A percentile compares a stretch with the other conserved stretches of the same genome.
phyloP scores from a whole-genome alignment of 495 filamentous ascomycete genomes.

The Neurospora cerealis region DNA sequence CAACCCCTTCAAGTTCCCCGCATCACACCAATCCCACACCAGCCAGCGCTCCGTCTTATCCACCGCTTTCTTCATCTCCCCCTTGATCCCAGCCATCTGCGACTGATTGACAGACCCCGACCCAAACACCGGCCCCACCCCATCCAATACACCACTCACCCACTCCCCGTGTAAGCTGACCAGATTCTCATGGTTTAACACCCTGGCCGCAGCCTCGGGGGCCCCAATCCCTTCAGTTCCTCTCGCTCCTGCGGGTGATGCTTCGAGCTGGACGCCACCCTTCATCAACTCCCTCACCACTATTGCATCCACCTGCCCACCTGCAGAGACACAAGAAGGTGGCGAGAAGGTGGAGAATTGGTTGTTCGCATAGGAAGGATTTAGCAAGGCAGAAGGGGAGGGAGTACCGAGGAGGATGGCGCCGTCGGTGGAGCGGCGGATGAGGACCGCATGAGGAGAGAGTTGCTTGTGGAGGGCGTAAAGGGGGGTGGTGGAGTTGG shows the following conservation, averaged over 20 bases:
- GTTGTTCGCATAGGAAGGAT: neutral
- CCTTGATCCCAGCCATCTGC: neutral
- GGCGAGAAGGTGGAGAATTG: neutral
- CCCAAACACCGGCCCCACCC: neutral
- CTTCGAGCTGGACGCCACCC: neutral
- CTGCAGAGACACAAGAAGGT: neutral
- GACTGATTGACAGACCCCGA: neutral
- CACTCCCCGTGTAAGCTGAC: slow-evolving; percentile 22
- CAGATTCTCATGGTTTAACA: slow-evolving; percentile 37
- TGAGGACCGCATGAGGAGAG: slow-evolving; percentile 4
- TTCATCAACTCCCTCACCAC: neutral
- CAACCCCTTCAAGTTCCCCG: slow-evolving; percentile 24
- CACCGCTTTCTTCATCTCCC: neutral
- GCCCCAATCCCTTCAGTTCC: slow-evolving; percentile 1
- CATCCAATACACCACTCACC: slow-evolving; percentile 1
- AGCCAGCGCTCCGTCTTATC: slow-evolving; percentile 6
- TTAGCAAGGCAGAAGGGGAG: neutral
- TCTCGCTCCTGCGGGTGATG: neutral
- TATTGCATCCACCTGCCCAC: neutral
- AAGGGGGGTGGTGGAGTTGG: neutral
- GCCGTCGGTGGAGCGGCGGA: slow-evolving; percentile 16
- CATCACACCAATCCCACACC: slow-evolving; percentile 33
- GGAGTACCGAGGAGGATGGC: slow-evolving; percentile 10
- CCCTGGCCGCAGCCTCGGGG: slow-evolving; percentile 1
- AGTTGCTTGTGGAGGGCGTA: slow-evolving; percentile 10